Evolutionary conservation across 192 early-diverging fungal genomes (phyloP).

Genomic region (Mortierella hygrophila): DNA sequence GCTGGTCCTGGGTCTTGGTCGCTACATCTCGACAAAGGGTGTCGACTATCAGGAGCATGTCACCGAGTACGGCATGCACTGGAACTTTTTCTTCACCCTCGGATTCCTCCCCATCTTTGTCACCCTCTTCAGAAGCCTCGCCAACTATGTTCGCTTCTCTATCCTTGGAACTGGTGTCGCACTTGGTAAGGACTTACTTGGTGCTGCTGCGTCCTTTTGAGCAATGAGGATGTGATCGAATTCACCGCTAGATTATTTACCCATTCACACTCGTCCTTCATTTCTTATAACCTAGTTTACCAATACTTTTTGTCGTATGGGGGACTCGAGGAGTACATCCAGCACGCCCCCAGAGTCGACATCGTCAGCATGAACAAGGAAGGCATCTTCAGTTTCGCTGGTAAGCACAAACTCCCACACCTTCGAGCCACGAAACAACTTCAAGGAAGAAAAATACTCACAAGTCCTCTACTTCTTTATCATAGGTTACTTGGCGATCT

Average conservation of each 20-base stretch:
- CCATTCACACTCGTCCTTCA: neutral
- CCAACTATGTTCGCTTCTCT: slow-evolving; percentile 68
- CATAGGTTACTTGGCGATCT: slow-evolving; percentile 87
- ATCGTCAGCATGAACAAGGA: slow-evolving; percentile 91
- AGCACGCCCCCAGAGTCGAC: slow-evolving; percentile 77
- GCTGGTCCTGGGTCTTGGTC: slow-evolving; percentile 79
- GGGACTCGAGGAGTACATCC: slow-evolving; percentile 80
- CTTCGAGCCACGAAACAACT: too few species aligned
- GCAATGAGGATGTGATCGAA: neutral
- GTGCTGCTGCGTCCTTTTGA: neutral
- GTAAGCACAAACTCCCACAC: slow-evolving; percentile 38
- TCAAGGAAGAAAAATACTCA: too few species aligned
- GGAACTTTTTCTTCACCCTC: slow-evolving; percentile 99
- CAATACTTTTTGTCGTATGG: slow-evolving; percentile 66
- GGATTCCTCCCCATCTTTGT: slow-evolving; percentile 87
- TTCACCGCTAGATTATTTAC: slow-evolving; percentile 7
- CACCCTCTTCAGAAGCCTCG: slow-evolving; percentile 67
- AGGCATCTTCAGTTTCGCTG: slow-evolving; percentile 86
- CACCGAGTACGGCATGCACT: slow-evolving; percentile 96
- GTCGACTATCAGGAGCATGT: slow-evolving; percentile 96
- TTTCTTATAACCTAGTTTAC: slow-evolving; percentile 61
- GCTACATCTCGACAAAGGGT: slow-evolving; percentile 78
- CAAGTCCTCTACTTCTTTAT: neutral
- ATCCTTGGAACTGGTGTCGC: slow-evolving; percentile 64
- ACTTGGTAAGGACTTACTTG: slow-evolving; percentile 35